Conservation (phyloP, 202 grass and related monocot species). For the Digitaria exilis region DNA sequence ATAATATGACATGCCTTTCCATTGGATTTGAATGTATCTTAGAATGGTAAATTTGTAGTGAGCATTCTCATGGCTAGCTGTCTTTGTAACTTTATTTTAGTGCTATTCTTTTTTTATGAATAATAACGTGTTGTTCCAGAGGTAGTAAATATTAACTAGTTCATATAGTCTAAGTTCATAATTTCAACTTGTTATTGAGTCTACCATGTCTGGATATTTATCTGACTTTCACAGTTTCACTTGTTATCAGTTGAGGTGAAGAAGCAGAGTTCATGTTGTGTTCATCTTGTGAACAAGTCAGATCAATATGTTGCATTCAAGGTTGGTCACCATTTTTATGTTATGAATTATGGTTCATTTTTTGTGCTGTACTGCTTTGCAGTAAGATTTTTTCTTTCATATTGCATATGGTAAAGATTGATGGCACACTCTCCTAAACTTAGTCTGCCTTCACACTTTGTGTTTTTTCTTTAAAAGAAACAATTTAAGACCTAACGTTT, state of each 20-base stretch:
- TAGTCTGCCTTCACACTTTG: background rate
- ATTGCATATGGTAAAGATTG: background rate
- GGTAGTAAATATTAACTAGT: conserved; percentile 1
- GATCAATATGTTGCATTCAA: conserved; percentile 87
- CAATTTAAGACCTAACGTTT: background rate
- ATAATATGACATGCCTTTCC: background rate
- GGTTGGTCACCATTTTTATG: conserved; percentile 47
- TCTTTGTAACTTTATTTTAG: conserved; percentile 1
- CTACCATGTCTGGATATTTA: background rate
- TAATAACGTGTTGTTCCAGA: background rate
- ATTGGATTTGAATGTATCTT: conserved; percentile 13
- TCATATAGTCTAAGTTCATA: conserved; percentile 8
- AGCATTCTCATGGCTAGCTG: background rate
- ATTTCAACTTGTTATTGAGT: conserved; percentile 4
- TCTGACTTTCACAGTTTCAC: conserved; percentile 26
- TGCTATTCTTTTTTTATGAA: background rate
- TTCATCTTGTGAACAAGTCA: conserved; percentile 73
- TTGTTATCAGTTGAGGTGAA: conserved; percentile 76
- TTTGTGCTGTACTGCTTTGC: background rate
- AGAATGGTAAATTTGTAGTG: background rate
- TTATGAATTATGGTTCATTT: conserved; percentile 1
- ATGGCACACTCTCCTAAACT: background rate
- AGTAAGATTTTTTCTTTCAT: conserved; percentile 20
- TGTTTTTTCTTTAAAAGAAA: background rate
- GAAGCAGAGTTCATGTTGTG: conserved; percentile 77